Conservation (phyloP, 2,329 filamentous ascomycete species). For the Ascochyta lentis region DNA sequence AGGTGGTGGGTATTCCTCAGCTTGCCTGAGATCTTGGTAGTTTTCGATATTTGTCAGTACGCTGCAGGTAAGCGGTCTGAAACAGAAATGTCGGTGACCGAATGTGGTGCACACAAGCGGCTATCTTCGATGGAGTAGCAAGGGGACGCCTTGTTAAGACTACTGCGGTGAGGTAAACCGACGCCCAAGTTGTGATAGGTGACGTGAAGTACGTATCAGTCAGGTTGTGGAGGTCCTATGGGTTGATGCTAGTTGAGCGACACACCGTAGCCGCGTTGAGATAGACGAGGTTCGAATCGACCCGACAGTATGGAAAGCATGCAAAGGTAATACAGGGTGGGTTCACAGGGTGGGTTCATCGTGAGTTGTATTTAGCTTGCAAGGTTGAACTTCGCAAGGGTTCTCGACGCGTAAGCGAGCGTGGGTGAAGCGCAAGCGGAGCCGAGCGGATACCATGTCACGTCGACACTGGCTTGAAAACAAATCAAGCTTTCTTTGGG, state of each 20-base stretch:
- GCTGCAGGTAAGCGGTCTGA: constrained; percentile 1
- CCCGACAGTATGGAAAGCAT: neutral
- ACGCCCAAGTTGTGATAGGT: constrained; percentile 1
- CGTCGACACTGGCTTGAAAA: constrained; percentile 1
- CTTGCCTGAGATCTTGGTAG: neutral
- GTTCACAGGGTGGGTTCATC: neutral
- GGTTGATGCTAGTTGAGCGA: neutral
- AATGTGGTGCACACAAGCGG: neutral
- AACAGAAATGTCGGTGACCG: neutral
- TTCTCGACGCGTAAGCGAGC: constrained; percentile 1
- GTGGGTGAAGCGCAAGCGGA: neutral
- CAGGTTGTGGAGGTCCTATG: neutral
- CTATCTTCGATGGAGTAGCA: neutral
- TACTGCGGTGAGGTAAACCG: neutral
- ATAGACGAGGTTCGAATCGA: neutral
- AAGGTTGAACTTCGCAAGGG: neutral
- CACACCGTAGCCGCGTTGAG: neutral
- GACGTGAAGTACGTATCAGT: neutral
- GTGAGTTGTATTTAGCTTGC: neutral
- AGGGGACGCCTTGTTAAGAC: neutral
- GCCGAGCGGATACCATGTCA: neutral
- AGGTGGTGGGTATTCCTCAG: neutral
- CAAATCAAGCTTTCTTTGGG: constrained; percentile 8
- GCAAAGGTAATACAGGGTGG: neutral
- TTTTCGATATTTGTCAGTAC: constrained; percentile 9